Base-by-base conservation (phyloP, 805 yeast genomes). In the Candida glaebosa region DNA sequence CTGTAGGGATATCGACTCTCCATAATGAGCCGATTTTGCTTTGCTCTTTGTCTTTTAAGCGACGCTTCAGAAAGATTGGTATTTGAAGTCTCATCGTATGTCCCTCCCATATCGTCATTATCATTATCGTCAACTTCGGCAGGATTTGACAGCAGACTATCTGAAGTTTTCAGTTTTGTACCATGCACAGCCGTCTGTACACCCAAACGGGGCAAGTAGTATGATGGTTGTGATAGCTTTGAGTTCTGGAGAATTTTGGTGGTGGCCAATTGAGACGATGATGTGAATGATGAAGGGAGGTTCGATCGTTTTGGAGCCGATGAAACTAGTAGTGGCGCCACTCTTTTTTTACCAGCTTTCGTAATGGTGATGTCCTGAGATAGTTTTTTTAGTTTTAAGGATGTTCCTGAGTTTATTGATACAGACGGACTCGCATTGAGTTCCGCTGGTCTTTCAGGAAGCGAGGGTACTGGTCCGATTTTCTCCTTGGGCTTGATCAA, bases 331-430 rank as follows among this genome's bases (percentile, higher is more conserved):
- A 81, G 69, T 4, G 93, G 95, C 1, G 86, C 76, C 2, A 86
- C 88, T 49, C 93, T 63, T 51, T 84, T 85, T 53, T 79, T 80
- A 3, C 93, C 93, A 30, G 83, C 82, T 51, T 86, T 84, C 1
- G 90, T 78, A 4, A 85, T 73, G 2, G 85, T 75, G 1, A 82
- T 74, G 63, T 62, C 81, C 75, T 58, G 61, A 43, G 42, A 35
- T 22, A 35, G n/a, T 22, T 24, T 18, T 24, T 35, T 19, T 14
- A 35, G 18, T 24, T 35, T 35, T 5, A 26, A 22, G 9, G 8
- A 17, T 6, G 39, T 28, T 19, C 24, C 34, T 4, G 31, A 16
- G 7, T 20, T 15, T 5, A 12, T 19, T 33, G 25, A 17, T 34
- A 31, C 22, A 33, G 36, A 37, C n/a, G 26, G 17, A 31, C 20